A percentile compares a stretch with the other conserved stretches of the same genome.
These are phyloP conservation scores for Nicotiana undulata DNA, from an alignment of 257 asterid genomes.

Conservation along the genomic window DNA sequence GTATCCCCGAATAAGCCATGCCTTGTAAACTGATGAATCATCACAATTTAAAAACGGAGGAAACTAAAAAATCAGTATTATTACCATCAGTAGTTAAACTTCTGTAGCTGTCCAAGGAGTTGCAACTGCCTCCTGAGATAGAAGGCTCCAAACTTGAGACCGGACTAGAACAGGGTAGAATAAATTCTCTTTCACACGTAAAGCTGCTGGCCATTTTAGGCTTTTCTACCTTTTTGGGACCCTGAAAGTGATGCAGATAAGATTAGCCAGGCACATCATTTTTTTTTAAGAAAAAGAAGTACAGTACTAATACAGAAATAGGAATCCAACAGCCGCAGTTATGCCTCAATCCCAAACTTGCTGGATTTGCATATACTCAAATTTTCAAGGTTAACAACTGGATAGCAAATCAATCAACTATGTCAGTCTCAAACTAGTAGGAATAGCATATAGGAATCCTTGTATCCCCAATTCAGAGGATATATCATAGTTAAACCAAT, in stretches of 20 bases:
- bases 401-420: not conserved
- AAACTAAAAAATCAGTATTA: slow-evolving; percentile 1
- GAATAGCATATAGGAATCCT: not conserved
- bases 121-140: slow-evolving; percentile 50
- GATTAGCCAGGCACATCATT: not conserved
- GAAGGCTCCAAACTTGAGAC: slow-evolving; percentile 52
- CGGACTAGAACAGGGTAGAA: slow-evolving; percentile 32
- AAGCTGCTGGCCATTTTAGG: slow-evolving; percentile 22
- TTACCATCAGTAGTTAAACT: slow-evolving; percentile 49
- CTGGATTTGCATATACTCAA: not conserved
- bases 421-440: not conserved
- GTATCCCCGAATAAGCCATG: too few relatives aligned
- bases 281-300: not conserved
- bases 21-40: not conserved
- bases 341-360: not conserved
- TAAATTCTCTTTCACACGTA: slow-evolving; percentile 29
- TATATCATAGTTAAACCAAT: not conserved
- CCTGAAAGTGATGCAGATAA: slow-evolving; percentile 27
- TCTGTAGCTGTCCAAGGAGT: slow-evolving; percentile 44
- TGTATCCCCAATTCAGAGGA: not conserved
- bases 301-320: not conserved
- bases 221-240: slow-evolving; percentile 27
- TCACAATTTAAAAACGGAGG: slow-evolving; percentile 6
- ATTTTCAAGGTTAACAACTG: not conserved
- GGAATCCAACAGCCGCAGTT: not conserved